phyloP scores from a whole-genome alignment of 148 eudicot genomes.

The Rhododendron griersonianum region DNA sequence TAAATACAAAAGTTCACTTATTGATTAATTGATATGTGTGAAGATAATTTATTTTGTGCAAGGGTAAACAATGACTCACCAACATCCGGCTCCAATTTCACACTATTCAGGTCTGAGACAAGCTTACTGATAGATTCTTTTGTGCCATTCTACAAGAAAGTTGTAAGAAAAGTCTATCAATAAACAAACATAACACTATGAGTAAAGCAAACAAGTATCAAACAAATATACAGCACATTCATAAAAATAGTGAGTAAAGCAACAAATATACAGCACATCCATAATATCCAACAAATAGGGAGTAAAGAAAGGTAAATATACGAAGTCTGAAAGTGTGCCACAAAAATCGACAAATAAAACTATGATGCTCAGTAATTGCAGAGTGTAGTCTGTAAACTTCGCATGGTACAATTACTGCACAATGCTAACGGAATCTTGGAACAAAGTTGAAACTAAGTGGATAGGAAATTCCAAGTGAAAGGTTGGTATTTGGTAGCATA shows the following conservation, averaged over 20 bases:
- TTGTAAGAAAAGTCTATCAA: slow-evolving; percentile 10
- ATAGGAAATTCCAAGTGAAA: not conserved
- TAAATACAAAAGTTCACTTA: not conserved
- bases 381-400: not conserved
- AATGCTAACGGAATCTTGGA: not conserved
- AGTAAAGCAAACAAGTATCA: not conserved
- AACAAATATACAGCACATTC: not conserved
- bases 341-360: not conserved
- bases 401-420: not conserved
- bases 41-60: not conserved
- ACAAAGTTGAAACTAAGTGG: not conserved
- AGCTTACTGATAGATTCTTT: slow-evolving; percentile 88
- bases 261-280: not conserved
- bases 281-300: not conserved
- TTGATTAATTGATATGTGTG: not conserved
- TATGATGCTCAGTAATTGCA: not conserved
- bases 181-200: not conserved
- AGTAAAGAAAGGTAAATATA: not conserved
- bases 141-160: slow-evolving; percentile 69
- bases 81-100: slow-evolving; percentile 86
- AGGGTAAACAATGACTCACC: slow-evolving; percentile 42
- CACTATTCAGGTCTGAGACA: slow-evolving; percentile 79
- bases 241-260: not conserved
- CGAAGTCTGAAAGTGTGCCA: not conserved
- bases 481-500: not conserved